phyloP scores from a whole-genome alignment of 495 filamentous ascomycete species.

The Rhypophila decipiens region DNA sequence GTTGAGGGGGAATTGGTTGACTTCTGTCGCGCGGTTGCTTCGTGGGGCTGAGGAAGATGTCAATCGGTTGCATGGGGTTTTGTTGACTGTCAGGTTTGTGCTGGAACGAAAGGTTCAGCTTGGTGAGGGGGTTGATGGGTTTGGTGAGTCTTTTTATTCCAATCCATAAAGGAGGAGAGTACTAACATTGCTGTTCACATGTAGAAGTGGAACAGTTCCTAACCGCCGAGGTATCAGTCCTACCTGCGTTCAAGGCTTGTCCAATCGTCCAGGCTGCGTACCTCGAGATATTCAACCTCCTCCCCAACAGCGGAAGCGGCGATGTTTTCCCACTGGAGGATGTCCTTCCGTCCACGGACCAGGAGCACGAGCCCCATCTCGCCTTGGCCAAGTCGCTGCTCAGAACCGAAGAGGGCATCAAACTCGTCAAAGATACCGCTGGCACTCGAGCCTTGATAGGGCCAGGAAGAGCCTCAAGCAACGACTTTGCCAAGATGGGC shows the following conservation, averaged over 20 bases:
- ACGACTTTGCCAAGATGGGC: slow-evolving; percentile 10
- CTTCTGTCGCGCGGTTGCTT: slow-evolving; percentile 45
- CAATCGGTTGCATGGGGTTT: slow-evolving; percentile 54
- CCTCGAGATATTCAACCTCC: slow-evolving; percentile 34
- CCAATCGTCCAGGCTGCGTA: slow-evolving; percentile 33
- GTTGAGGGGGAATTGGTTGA: slow-evolving; percentile 43
- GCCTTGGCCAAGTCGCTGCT: slow-evolving; percentile 18
- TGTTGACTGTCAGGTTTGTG: slow-evolving; percentile 52
- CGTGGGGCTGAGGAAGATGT: slow-evolving; percentile 11
- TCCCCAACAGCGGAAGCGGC: slow-evolving; percentile 11
- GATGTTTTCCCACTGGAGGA: background rate
- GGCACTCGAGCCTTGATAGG: no score
- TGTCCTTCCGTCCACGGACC: background rate
- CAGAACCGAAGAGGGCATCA: slow-evolving; percentile 11
- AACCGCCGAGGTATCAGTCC: slow-evolving; percentile 8
- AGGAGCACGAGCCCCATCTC: background rate
- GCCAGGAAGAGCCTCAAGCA: no score
- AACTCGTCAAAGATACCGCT: slow-evolving; percentile 13
- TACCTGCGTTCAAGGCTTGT: slow-evolving; percentile 16
- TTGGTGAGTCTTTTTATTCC: slow-evolving; percentile 21
- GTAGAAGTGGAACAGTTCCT: slow-evolving; percentile 7
- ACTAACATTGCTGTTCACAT: slow-evolving; percentile 1
- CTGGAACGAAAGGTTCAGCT: slow-evolving; percentile 41
- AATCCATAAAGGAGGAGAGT: slow-evolving; percentile 1
- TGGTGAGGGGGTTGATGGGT: no score